phyloP scores from a whole-genome alignment of 306 rosid genomes.

The Corylus americana region DNA sequence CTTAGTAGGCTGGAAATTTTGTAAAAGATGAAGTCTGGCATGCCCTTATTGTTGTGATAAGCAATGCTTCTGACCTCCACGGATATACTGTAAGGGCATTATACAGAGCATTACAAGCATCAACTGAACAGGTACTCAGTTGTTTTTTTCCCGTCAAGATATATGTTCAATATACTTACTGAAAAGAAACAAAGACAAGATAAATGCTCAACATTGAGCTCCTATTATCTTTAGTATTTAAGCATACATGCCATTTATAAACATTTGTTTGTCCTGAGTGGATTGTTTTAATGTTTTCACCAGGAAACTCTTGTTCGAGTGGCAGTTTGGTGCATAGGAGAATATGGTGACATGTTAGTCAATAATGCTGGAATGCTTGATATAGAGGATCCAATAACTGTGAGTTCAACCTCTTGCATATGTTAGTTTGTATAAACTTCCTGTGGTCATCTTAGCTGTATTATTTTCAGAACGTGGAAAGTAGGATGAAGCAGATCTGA shows the following conservation, averaged over 20 bases:
- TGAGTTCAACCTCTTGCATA: conserved; percentile 44
- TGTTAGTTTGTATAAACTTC: not conserved
- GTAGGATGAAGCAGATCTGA: not conserved
- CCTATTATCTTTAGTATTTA: conserved; percentile 8
- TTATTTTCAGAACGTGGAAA: not conserved
- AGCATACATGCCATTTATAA: not conserved
- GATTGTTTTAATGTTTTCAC: conserved; percentile 26
- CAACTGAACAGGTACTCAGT: conserved; percentile 76
- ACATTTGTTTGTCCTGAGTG: conserved; percentile 1
- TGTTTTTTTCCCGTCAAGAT: conserved; percentile 19
- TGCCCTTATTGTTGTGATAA: conserved; percentile 80
- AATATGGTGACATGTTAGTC: conserved; percentile 88
- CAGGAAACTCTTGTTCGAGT: conserved; percentile 98
- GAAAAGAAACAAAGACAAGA: not conserved
- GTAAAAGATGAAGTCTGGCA: conserved; percentile 98
- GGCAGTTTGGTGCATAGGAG: conserved; percentile 99
- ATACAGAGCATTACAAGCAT: conserved; percentile 77
- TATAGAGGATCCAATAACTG: conserved; percentile 84
- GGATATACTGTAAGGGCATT: conserved; percentile 88
- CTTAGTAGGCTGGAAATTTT: conserved; percentile 99
- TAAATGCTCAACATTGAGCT: conserved; percentile 28
- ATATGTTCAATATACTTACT: not conserved
- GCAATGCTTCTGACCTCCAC: conserved; percentile 95
- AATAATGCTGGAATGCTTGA: conserved; percentile 83
- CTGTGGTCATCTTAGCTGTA: not conserved